A percentile compares a stretch with the other conserved stretches of the same genome.
Conservation (phyloP, 2,329 filamentous ascomycete genomes). For the Xylaria sp. region DNA sequence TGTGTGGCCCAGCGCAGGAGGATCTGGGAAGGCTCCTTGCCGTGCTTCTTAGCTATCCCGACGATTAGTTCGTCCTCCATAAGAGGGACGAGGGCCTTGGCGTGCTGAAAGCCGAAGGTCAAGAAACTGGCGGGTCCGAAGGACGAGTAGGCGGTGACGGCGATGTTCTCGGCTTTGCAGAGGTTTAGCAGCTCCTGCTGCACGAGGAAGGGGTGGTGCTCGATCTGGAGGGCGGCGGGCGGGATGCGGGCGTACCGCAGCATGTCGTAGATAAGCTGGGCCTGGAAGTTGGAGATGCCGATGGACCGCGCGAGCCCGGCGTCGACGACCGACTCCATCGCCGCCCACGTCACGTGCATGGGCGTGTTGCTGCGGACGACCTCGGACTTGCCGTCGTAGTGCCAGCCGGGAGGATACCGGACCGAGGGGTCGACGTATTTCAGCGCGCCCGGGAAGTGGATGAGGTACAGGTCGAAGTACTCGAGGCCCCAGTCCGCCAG, state of each 20-base stretch:
- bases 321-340: conserved; percentile 77
- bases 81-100: conserved; percentile 68
- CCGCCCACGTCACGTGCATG: conserved; percentile 82
- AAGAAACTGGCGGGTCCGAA: conserved; percentile 82
- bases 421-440: conserved; percentile 82
- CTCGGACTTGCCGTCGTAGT: conserved; percentile 66
- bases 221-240: conserved; percentile 82
- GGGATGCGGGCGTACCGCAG: conserved; percentile 76
- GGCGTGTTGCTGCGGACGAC: conserved; percentile 70
- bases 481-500: conserved; percentile 83
- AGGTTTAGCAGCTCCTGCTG: conserved; percentile 74
- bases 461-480: conserved; percentile 88
- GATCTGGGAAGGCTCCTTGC: conserved; percentile 78
- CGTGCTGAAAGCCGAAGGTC: conserved; percentile 75
- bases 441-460: conserved; percentile 88
- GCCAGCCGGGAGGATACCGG: conserved; percentile 82
- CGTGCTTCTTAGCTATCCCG: conserved; percentile 69
- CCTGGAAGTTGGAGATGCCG: conserved; percentile 84
- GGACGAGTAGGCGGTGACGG: conserved; percentile 82
- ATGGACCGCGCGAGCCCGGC: conserved; percentile 73
- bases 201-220: conserved; percentile 88
- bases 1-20: conserved; percentile 88
- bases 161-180: conserved; percentile 71
- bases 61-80: conserved; percentile 73
- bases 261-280: conserved; percentile 77